A percentile compares a stretch with the other conserved stretches of the same genome.
Conservation (phyloP, 306 rosid species). For the Sechiopsis laciniata region DNA sequence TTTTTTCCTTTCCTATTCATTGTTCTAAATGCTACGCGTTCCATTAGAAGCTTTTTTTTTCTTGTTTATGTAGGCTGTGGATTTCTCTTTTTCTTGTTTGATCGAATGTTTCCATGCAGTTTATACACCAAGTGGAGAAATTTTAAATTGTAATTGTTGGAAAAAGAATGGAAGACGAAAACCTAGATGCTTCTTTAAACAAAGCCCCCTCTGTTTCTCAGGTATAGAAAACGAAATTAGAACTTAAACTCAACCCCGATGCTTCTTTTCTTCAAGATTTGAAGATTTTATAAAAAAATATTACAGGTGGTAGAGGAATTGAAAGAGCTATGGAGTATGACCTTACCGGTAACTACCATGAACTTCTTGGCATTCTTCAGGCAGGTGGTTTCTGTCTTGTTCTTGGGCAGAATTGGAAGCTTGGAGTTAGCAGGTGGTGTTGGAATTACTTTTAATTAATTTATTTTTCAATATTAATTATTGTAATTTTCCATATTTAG, state of each 20-base stretch:
- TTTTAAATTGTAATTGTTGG: not conserved
- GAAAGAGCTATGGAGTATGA: slow-evolving; percentile 74
- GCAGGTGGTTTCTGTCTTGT: slow-evolving; percentile 65
- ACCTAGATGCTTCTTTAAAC: slow-evolving; percentile 46
- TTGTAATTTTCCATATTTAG: too few species aligned
- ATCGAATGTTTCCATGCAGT: slow-evolving; percentile 32
- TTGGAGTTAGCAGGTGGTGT: slow-evolving; percentile 92
- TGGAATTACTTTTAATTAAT: too few species aligned
- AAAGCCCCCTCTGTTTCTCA: slow-evolving; percentile 56
- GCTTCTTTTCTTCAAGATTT: not conserved
- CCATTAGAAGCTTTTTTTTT: not conserved
- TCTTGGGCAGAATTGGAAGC: slow-evolving; percentile 73
- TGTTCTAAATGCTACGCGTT: slow-evolving; percentile 4
- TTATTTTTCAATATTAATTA: too few species aligned
- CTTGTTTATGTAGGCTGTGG: not conserved
- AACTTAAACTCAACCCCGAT: not conserved
- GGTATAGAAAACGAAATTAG: slow-evolving; percentile 33
- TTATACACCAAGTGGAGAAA: not conserved
- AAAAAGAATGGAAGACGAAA: slow-evolving; percentile 41
- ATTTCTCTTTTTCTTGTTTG: slow-evolving; percentile 38
- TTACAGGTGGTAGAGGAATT: slow-evolving; percentile 62
- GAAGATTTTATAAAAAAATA: not conserved
- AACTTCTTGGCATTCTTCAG: slow-evolving; percentile 63
- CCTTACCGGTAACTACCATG: slow-evolving; percentile 68
- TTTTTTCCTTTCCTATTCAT: not conserved